Evolutionary conservation across 495 filamentous ascomycete species (phyloP).

Genomic region (Aspergillus haitiensis): DNA sequence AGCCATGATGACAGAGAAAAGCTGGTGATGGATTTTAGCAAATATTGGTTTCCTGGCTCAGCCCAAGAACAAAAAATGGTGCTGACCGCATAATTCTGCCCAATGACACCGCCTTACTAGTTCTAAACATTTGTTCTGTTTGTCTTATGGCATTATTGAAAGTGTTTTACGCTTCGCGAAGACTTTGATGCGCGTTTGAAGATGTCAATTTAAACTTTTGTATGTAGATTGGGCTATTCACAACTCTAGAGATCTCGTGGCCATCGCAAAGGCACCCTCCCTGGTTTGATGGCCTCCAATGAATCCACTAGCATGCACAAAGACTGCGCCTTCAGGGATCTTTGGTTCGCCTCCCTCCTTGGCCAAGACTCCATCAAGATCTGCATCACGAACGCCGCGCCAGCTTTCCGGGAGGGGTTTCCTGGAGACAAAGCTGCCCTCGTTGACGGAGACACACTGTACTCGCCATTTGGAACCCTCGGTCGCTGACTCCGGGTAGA

Average conservation of each 20-base stretch:
- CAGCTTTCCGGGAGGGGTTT: conserved; percentile 88
- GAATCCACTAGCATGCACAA: conserved; percentile 92
- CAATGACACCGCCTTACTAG: no score
- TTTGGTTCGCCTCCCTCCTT: conserved; percentile 49
- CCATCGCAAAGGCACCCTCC: conserved; percentile 88
- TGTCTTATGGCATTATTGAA: not conserved
- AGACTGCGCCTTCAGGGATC: conserved; percentile 68
- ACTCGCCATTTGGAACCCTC: conserved; percentile 84
- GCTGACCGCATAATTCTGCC: no score
- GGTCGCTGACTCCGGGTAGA: conserved; percentile 78
- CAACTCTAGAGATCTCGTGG: conserved; percentile 64
- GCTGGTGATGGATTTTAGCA: no score
- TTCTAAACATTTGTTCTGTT: not conserved
- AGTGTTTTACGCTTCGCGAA: no score
- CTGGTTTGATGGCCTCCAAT: conserved; percentile 92
- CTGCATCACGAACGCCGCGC: conserved; percentile 84
- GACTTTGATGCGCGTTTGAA: not conserved
- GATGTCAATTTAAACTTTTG: not conserved
- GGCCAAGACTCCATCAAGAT: conserved; percentile 71
- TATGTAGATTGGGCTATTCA: conserved; percentile 23
- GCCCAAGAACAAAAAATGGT: no score
- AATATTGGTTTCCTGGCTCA: no score
- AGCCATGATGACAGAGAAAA: conserved; percentile 30
- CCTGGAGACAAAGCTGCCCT: conserved; percentile 83
- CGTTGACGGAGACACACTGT: conserved; percentile 77